Percentiles rank a stretch among this genome's conserved stretches.
Evolutionary conservation across 2,329 filamentous ascomycete genomes (phyloP).

Genomic region (Fusarium tricinctum): DNA sequence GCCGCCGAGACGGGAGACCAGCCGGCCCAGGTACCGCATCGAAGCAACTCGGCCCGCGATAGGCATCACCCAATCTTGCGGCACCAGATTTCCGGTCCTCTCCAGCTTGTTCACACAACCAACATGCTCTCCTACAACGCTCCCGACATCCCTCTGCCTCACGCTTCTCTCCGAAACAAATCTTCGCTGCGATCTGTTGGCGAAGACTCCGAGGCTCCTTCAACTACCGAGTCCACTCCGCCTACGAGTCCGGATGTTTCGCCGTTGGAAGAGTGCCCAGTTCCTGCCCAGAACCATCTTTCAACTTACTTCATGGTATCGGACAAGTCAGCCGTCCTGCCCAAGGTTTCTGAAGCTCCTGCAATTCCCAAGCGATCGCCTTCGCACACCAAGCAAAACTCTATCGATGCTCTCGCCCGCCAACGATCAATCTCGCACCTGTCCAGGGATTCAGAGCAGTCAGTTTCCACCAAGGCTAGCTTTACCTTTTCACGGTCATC

Average conservation of each 20-base stretch:
- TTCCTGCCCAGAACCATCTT: slow-evolving; percentile 74
- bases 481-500: slow-evolving; percentile 70
- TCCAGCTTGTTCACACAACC: slow-evolving; percentile 91
- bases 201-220: slow-evolving; percentile 78
- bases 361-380: slow-evolving; percentile 82
- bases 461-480: slow-evolving; percentile 69
- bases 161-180: slow-evolving; percentile 60
- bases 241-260: slow-evolving; percentile 78
- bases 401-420: slow-evolving; percentile 79
- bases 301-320: slow-evolving; percentile 75
- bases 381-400: slow-evolving; percentile 89
- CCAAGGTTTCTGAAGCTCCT: slow-evolving; percentile 57
- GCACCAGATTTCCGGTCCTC: slow-evolving; percentile 86
- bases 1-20: slow-evolving; percentile 62
- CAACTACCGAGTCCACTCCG: slow-evolving; percentile 69
- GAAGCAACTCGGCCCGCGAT: slow-evolving; percentile 62
- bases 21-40: slow-evolving; percentile 57
- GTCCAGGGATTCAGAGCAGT: slow-evolving; percentile 67
- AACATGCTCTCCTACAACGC: slow-evolving; percentile 97
- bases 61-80: slow-evolving; percentile 65
- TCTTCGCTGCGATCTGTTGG: slow-evolving; percentile 65
- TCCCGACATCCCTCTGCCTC: slow-evolving; percentile 80
- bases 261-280: slow-evolving; percentile 66
- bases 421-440: slow-evolving; percentile 72
- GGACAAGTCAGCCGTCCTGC: slow-evolving; percentile 57